phyloP scores from a whole-genome alignment of 192 early-diverging fungal genomes.

The Coemansia sp. region DNA sequence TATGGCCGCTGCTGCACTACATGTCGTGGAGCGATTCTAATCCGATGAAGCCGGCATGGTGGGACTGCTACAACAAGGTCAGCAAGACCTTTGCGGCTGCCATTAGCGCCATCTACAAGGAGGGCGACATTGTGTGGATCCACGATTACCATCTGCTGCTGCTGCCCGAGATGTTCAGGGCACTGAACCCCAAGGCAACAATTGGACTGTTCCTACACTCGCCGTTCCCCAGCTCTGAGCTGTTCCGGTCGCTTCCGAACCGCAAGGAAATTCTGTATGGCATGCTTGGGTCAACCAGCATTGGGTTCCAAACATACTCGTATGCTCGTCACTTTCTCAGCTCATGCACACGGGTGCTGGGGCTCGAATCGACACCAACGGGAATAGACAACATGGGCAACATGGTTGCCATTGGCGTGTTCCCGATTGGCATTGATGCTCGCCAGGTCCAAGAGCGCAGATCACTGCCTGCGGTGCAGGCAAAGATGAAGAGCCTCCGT shows the following conservation, averaged over 20 bases:
- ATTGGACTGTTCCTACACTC: slow-evolving; percentile 96
- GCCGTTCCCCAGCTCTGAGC: slow-evolving; percentile 93
- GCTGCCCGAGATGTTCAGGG: slow-evolving; percentile 80
- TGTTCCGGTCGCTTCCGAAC: slow-evolving; percentile 84
- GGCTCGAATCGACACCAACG: slow-evolving; percentile 85
- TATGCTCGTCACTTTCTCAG: slow-evolving; percentile 92
- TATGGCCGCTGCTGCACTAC: slow-evolving; percentile 97
- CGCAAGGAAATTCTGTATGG: slow-evolving; percentile 83
- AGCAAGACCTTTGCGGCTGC: slow-evolving; percentile 77
- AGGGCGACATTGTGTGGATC: slow-evolving; percentile 80
- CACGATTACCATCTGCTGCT: slow-evolving; percentile 97
- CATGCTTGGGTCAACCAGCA: slow-evolving; percentile 87
- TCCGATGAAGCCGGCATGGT: slow-evolving; percentile 65
- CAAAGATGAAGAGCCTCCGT: slow-evolving; percentile 77
- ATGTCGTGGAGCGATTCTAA: slow-evolving; percentile 79
- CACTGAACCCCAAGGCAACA: slow-evolving; percentile 71
- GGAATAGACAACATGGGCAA: slow-evolving; percentile 83
- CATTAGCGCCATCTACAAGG: slow-evolving; percentile 71
- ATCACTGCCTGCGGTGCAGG: slow-evolving; percentile 62
- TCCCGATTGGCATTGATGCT: slow-evolving; percentile 97
- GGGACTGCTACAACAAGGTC: slow-evolving; percentile 78
- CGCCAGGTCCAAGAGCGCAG: slow-evolving; percentile 66
- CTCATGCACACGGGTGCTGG: slow-evolving; percentile 91
- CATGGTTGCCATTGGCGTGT: slow-evolving; percentile 80
- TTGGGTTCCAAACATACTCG: slow-evolving; percentile 97